These are phyloP conservation scores for Durio zibethinus DNA, from an alignment of 345 rosid species.

Conservation along the genomic window DNA sequence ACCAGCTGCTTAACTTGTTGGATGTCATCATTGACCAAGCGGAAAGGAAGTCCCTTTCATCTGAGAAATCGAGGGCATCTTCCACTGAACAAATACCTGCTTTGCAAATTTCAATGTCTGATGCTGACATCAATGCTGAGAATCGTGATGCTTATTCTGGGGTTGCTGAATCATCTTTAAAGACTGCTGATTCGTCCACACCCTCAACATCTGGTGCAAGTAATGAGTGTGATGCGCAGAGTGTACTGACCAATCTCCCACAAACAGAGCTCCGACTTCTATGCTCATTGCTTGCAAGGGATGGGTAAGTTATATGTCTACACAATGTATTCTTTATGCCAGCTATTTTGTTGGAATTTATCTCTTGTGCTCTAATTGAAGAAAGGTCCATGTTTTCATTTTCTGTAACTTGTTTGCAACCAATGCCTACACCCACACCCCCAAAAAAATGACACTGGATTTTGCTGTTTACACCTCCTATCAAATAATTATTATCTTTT, in stretches of 20 bases:
- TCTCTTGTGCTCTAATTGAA: not conserved
- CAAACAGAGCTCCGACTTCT: constrained; percentile 75
- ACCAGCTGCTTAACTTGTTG: constrained; percentile 82
- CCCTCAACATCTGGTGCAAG: constrained; percentile 38
- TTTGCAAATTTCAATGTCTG: constrained; percentile 37
- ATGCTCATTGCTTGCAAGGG: constrained; percentile 90
- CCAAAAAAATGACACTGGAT: no score
- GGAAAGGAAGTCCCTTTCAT: constrained; percentile 50
- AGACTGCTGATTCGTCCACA: constrained; percentile 36
- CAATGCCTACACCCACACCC: not conserved
- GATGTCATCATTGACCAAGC: constrained; percentile 81
- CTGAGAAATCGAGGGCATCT: constrained; percentile 47
- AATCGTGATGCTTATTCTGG: constrained; percentile 35
- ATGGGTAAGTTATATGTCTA: constrained; percentile 54
- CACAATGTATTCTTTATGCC: not conserved
- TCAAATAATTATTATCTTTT: not conserved
- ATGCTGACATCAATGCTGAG: constrained; percentile 38
- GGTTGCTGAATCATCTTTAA: constrained; percentile 38
- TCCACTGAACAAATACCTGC: constrained; percentile 39
- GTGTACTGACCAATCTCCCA: constrained; percentile 66
- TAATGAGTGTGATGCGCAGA: constrained; percentile 55
- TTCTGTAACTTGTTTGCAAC: not conserved
- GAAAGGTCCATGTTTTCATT: not conserved
- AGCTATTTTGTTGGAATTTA: not conserved
- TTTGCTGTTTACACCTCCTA: not conserved